Base-by-base conservation (phyloP, 108 stramenopile genomes). In the Aurantiochytrium sp. region DNA sequence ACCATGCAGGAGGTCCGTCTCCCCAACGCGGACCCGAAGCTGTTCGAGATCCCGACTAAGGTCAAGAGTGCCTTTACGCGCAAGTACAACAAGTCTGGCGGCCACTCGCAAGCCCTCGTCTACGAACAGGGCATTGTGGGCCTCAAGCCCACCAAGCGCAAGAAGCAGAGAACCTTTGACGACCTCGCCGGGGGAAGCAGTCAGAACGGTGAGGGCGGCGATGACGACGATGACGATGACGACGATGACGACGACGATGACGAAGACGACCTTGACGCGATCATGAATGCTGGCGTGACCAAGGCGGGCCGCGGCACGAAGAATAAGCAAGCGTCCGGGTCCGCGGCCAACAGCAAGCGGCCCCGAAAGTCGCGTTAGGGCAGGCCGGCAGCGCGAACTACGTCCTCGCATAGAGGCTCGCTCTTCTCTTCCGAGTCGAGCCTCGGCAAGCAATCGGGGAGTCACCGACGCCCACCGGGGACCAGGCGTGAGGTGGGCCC, bases 31-130 rank as follows among this genome's bases (percentile, higher is more conserved):
- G 91, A 86, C 48, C 52, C 30, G 85, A 15, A 31, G 55, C 86
- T 21, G 10, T 37, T 52, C 55, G 53, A 37, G 37, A 37, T 50
- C 19, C 6, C 37, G 6, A 27, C 69, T 90, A 96, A 96, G 81
- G 73, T 91, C 10, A 97, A 97, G 89, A 88, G 96, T 3, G 93
- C 95, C 55, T 95, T 97, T 86, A 97, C 97, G 4, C 91, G 95
- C 6, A 89, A 87, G 55, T 98, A 97, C 92, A 97, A 97, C 91
- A 34, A 91, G 52, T 90, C 87, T 22, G 86, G 86, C 30, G 96
- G 96, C 89, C 95, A 88, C 55, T 93, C 94, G 52, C 95, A 96
- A 88, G 96, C 96, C 4, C 88, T 98, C 86, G 94, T 96, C 4
- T 89, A 91, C 4, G 95, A 95, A 81, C 93, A 95, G 86, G 95